These are phyloP conservation scores for Aspergillus neoniger DNA, from an alignment of 2,329 filamentous ascomycete species.

Conservation along the genomic window DNA sequence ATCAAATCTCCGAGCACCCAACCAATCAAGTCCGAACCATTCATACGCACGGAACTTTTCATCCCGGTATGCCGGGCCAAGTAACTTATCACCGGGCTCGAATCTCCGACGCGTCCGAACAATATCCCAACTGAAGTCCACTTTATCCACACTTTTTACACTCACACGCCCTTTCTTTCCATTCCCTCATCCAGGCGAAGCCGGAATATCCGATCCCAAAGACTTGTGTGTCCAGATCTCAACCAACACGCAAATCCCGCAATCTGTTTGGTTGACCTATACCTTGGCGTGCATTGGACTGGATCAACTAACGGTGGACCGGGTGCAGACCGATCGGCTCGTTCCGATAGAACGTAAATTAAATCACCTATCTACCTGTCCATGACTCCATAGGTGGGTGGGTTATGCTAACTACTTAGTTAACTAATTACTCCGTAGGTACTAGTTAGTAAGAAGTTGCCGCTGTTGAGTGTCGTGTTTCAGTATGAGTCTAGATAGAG, in stretches of 20 bases:
- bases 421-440: too few relatives aligned
- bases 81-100: neutral
- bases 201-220: too few relatives aligned
- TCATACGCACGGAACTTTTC: neutral
- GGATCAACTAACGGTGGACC: neutral
- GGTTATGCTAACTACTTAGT: too few relatives aligned
- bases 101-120: neutral
- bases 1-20: neutral
- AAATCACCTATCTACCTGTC: neutral
- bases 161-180: too few relatives aligned
- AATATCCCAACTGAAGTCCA: too few relatives aligned
- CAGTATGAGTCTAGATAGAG: neutral
- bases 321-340: neutral
- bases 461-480: neutral
- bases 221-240: too few relatives aligned
- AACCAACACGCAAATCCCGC: neutral
- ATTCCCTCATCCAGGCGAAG: too few relatives aligned
- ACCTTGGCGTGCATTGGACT: neutral
- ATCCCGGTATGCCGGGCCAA: conserved; percentile 1
- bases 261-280: neutral
- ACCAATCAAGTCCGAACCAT: neutral
- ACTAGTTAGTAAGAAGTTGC: too few relatives aligned
- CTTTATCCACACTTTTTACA: too few relatives aligned
- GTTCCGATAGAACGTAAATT: neutral
- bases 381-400: too few relatives aligned